Base-by-base conservation (phyloP, 2,329 filamentous ascomycete genomes). In the Dothideomycetes sp. region DNA sequence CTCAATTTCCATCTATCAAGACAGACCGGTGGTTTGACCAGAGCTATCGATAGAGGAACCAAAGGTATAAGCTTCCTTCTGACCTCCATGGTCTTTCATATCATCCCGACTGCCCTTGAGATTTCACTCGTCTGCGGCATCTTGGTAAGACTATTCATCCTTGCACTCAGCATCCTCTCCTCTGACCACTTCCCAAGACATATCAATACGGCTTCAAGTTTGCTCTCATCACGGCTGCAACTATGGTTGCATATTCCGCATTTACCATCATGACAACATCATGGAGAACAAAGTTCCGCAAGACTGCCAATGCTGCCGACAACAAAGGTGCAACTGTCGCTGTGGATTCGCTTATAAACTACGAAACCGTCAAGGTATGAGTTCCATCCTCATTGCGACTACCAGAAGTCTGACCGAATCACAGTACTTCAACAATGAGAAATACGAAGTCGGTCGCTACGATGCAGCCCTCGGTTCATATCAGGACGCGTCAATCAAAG, bases 1-100 rank as follows among this genome's bases (percentile, higher is more conserved):
- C 73, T 96, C 33, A 87, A 82, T 62, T 98, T 98, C 63, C 91
- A 98, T 59, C 73, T 98, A 8, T 81, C 82, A 15, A 85, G 93
- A 53, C 91, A 98, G 66, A 98, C 91, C 0, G 91, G 91, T 47
- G 91, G 91, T 1, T 65, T 98, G 49, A 96, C 89, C 1, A 73
- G 91, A 49, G 91, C 93, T 17, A 91, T 98, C 47, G 93, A 98
- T 58, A 79, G 93, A 47, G 91, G 91, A 56, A 98, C 91, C 15
- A 98, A 98, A 64, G 93, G 91, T 47, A 98, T 98, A 60, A 95
- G 86, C 69, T 98, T 96, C 61, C 63, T 98, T 50, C 70, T 98
- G 48, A 94, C 87, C 1, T 95, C 88, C 52, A 98, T 98, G 89
- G 86, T 98, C 20, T 96, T 98, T 54, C 91, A 98, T 60, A 82